These are phyloP conservation scores for Ustulina deusta DNA, from an alignment of 2,329 filamentous ascomycete genomes.

Conservation along the genomic window DNA sequence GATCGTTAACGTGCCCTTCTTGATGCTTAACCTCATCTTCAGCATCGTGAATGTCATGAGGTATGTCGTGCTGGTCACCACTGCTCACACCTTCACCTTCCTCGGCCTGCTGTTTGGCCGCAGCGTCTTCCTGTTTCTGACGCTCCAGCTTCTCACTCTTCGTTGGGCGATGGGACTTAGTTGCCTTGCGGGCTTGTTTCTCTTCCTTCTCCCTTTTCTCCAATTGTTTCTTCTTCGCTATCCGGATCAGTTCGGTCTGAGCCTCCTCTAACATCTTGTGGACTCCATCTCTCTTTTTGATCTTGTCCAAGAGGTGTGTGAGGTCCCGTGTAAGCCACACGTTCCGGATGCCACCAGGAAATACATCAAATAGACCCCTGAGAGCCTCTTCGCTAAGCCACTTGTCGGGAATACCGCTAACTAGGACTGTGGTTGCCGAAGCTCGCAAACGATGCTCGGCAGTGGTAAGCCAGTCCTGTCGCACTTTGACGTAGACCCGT, in stretches of 20 bases:
- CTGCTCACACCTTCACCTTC: constrained; percentile 62
- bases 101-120: constrained; percentile 64
- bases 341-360: constrained; percentile 93
- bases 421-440: constrained; percentile 94
- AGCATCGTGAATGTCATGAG: constrained; percentile 63
- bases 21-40: constrained; percentile 48
- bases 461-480: constrained; percentile 93
- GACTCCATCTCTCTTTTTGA: constrained; percentile 77
- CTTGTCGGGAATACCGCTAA: constrained; percentile 88
- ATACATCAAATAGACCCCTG: constrained; percentile 89
- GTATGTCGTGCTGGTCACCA: constrained; percentile 65
- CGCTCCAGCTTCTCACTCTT: constrained; percentile 64
- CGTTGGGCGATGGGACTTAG: constrained; percentile 61
- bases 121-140: constrained; percentile 61
- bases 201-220: constrained; percentile 73
- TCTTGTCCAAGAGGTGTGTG: constrained; percentile 84
- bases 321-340: constrained; percentile 97
- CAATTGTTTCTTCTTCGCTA: constrained; percentile 82
- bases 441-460: constrained; percentile 93
- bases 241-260: constrained; percentile 85
- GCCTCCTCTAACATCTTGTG: constrained; percentile 81
- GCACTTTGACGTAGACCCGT: constrained; percentile 87
- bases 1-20: constrained; percentile 26
- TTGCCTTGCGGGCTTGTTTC: constrained; percentile 70
- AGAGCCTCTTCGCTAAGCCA: constrained; percentile 90